Evolutionary conservation across 257 asterid genomes (phyloP), one percentile per base, ranked within the genome.

Genomic region (Echites panduratus): DNA sequence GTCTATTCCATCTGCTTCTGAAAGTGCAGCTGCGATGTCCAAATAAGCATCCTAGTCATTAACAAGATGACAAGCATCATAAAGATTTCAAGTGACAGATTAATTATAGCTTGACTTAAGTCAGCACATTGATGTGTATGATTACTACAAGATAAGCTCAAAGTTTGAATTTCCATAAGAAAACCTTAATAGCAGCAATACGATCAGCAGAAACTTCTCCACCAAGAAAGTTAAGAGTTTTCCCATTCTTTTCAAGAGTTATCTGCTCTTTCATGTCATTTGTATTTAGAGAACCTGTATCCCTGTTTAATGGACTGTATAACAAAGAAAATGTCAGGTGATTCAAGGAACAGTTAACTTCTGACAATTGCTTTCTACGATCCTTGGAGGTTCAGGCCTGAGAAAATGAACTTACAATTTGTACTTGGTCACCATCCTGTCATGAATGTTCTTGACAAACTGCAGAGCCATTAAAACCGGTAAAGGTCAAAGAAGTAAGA

Each of bases 1-100:
- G 86, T 94, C 97, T 43, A 94, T 76, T 73, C 96, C 97, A 85
- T 89, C 97, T 49, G 95, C 98, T 85, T 91, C 97, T 20, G 98
- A 94, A 50, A 91, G 94, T 74, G 96, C 97, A 67, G 93, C 81
- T 53, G 97, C 98, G 66, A 94, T 91, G 80, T 87, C 85, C 91
- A 81, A 77, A 76, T 87, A 94, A 68, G 97, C 96, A 80, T 91
- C 98, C 97, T 94, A 88, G 26, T 35, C n/a, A 74, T 24, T 63
- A 49, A 41, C 65, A 68, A 20, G 65, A 59, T 38, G 62, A 56
- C 32, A 70, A 45, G 75, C 54, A 76, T 47, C 27, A 74, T 73
- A 61, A 66, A 58, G 63, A 50, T 58, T 41, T 71, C 24, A 50
- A 24, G n/a, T 10, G 32, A 48, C 5, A 6, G 19, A 43, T 17